phyloP scores from a whole-genome alignment of 495 filamentous ascomycete species.

The Neurospora sp. region DNA sequence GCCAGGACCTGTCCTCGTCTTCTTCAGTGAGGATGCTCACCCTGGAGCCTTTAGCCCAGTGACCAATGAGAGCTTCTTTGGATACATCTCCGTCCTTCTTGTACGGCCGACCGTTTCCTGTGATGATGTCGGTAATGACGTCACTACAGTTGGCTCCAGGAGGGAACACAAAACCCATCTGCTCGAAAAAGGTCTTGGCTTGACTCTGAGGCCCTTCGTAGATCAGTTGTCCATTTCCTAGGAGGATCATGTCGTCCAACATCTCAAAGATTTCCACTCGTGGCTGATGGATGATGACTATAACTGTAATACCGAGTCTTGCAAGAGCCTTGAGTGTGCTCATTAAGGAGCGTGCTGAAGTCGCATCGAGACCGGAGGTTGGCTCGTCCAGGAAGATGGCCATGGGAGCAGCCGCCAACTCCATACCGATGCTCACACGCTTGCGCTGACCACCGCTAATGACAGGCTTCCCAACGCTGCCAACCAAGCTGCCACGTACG shows the following conservation, averaged over 20 bases:
- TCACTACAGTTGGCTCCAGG: slow-evolving; percentile 34
- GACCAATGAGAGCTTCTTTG: slow-evolving; percentile 29
- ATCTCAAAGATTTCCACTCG: slow-evolving; percentile 39
- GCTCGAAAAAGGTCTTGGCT: slow-evolving; percentile 34
- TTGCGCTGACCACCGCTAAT: slow-evolving; percentile 42
- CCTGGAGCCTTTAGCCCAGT: slow-evolving; percentile 18
- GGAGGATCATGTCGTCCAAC: slow-evolving; percentile 35
- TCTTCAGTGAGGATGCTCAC: neutral
- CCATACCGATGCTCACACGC: slow-evolving; percentile 45
- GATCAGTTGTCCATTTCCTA: slow-evolving; percentile 34
- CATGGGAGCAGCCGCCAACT: slow-evolving; percentile 56
- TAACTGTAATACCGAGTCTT: slow-evolving; percentile 35
- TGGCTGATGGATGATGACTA: slow-evolving; percentile 37
- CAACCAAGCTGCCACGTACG: slow-evolving; percentile 32
- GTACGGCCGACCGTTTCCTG: slow-evolving; percentile 36
- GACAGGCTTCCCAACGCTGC: slow-evolving; percentile 31
- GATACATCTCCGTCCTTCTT: slow-evolving; percentile 33
- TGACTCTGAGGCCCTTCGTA: slow-evolving; percentile 28
- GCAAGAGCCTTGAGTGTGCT: slow-evolving; percentile 34
- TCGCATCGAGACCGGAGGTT: slow-evolving; percentile 55
- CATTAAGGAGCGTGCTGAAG: slow-evolving; percentile 52
- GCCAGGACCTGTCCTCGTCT: neutral
- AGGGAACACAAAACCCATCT: slow-evolving; percentile 34
- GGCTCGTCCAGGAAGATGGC: slow-evolving; percentile 58
- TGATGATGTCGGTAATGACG: slow-evolving; percentile 41